Evolutionary conservation across 2,329 filamentous ascomycete genomes (phyloP).

Genomic region (Talaromyces sp.): DNA sequence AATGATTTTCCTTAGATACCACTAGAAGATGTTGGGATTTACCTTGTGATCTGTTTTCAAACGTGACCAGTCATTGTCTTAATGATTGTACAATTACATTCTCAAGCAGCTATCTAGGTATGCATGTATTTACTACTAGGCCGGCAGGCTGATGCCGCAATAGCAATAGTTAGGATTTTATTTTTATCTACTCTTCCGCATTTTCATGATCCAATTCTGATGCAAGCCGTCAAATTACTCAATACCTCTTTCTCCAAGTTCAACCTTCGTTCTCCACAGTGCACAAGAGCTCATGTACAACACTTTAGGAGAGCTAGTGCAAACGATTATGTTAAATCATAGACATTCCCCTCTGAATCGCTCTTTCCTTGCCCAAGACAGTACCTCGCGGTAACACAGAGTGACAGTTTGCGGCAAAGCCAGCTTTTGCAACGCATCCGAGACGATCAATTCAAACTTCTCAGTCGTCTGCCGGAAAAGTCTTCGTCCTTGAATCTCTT

Average conservation of each 20-base stretch:
- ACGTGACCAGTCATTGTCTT: no score
- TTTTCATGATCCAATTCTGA: no score
- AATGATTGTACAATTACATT: background rate
- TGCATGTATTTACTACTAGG: background rate
- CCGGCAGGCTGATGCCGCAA: background rate
- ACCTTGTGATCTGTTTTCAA: background rate
- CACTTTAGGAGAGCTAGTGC: background rate
- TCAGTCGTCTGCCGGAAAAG: background rate
- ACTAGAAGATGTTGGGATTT: background rate
- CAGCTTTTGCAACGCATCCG: slow-evolving; percentile 3
- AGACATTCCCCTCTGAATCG: background rate
- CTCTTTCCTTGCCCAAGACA: background rate
- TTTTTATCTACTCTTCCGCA: no score
- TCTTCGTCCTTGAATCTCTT: background rate
- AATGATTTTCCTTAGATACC: background rate
- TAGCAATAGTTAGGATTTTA: background rate
- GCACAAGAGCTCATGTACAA: background rate
- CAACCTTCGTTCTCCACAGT: no score
- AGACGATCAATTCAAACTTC: slow-evolving; percentile 7
- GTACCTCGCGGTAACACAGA: background rate
- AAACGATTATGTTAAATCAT: background rate
- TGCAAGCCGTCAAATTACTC: no score
- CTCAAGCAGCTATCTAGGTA: background rate
- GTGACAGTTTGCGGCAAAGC: background rate
- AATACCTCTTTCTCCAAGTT: no score